Evolutionary conservation across 345 rosid genomes (phyloP).

Genomic region (Ceriops tagal): DNA sequence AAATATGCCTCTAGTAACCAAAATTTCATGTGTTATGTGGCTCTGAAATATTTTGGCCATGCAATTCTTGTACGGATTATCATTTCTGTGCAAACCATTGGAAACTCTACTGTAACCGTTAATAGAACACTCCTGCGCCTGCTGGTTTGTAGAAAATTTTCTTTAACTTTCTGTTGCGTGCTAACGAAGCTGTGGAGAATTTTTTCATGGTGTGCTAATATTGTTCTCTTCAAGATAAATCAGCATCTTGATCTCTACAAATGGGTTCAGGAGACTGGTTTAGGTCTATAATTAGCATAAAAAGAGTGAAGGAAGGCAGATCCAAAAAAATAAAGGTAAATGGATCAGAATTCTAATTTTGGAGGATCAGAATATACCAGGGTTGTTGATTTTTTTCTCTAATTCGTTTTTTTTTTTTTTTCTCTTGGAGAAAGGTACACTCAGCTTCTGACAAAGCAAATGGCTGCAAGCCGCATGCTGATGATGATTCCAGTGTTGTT

Average conservation of each 20-base stretch:
- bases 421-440: constrained; percentile 31
- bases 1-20: no score
- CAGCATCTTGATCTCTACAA: constrained; percentile 12
- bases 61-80: background rate
- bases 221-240: constrained; percentile 3
- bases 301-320: constrained; percentile 37
- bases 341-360: background rate
- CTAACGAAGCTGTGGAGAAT: background rate
- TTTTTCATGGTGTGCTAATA: constrained; percentile 2
- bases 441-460: constrained; percentile 40
- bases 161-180: background rate
- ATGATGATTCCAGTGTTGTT: constrained; percentile 18
- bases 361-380: background rate
- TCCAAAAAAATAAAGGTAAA: constrained; percentile 48
- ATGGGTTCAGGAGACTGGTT: constrained; percentile 67
- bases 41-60: no score
- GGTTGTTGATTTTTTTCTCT: background rate
- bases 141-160: background rate
- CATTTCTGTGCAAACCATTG: background rate
- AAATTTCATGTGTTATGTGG: no score
- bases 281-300: constrained; percentile 36
- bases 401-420: background rate
- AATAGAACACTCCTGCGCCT: background rate
- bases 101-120: background rate
- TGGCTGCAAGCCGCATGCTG: constrained; percentile 22